phyloP scores from a whole-genome alignment of 2,329 filamentous ascomycete species.

The Fusarium nygamai region DNA sequence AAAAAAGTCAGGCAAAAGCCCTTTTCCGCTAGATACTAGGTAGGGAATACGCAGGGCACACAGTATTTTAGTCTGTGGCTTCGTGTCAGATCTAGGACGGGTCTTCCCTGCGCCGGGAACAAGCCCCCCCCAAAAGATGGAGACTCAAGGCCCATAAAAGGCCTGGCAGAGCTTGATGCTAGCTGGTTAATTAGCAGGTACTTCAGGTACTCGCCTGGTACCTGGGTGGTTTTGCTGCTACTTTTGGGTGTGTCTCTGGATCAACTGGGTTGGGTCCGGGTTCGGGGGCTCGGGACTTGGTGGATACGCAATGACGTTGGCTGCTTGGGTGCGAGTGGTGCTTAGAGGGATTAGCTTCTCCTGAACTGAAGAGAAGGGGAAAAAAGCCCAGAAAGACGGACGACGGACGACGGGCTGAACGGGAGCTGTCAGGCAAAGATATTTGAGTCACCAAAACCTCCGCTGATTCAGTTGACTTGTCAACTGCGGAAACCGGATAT shows the following conservation, averaged over 20 bases:
- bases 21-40: constrained; percentile 18
- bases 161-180: constrained; percentile 21
- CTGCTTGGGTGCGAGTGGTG: constrained; percentile 7
- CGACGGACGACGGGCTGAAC: background rate
- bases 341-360: constrained; percentile 12
- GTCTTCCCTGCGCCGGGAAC: constrained; percentile 40
- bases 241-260: constrained; percentile 38
- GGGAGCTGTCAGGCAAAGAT: constrained; percentile 1
- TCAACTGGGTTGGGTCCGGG: constrained; percentile 40
- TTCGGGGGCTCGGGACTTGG: constrained; percentile 44
- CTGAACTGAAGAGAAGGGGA: background rate
- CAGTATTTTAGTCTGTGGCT: constrained; percentile 41
- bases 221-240: constrained; percentile 28
- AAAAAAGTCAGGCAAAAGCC: constrained; percentile 24
- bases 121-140: constrained; percentile 28
- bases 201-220: constrained; percentile 27
- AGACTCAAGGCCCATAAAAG: constrained; percentile 20
- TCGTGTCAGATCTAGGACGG: constrained; percentile 45
- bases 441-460: background rate
- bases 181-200: constrained; percentile 21
- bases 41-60: constrained; percentile 22
- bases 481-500: background rate
- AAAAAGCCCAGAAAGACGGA: background rate
- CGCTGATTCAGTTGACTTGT: constrained; percentile 2
- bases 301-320: constrained; percentile 46